Base-by-base conservation (phyloP, 306 rosid genomes). In the Clitoria ternatea region DNA sequence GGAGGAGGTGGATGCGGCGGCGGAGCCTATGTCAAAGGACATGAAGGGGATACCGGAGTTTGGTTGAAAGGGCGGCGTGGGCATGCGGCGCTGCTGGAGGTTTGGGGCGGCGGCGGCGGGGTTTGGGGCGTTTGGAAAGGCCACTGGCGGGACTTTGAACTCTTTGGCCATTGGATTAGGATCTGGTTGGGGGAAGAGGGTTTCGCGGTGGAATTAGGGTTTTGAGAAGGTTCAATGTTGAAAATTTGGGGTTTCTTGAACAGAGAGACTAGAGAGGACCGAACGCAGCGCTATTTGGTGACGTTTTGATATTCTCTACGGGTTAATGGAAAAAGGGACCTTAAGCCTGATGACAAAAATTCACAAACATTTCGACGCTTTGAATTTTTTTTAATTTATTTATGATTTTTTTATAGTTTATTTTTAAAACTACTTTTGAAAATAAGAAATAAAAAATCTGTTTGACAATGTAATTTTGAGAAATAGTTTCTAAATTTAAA, bases 21-120 rank as follows among this genome's bases (percentile, higher is more conserved):
- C 97, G 15, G 97, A 86, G 7, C 96, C 92, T 26, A 91, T 83
- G 79, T 95, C 99, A 40, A 95, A 95, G 27, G 97, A 87, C 97
- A 95, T 89, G 81, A 95, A 95, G 32, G 99, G 96, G 64, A 95
- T 86, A 65, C 92, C 76, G 27, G 96, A 85, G 69, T 78, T 75
- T 0, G 96, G 96, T 56, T 91, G 97, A 76, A 95, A 95, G 23
- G 97, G 99, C 36, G 97, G 87, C 36, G 91, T 70, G 0, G 99
- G 87, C 26, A 91, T 80, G 14, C 89, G 88, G 24, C 97, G 88
- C 36, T 89, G 96, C 36, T 83, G 92, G 62, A 83, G 19, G 66
- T 79, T 85, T n/a, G 71, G 78, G 10, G 66, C 78, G 15, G 70
- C 82, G 36, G 69, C 48, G 64, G 57, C 15, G 19, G 97, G 87